Conservation (phyloP, 2,329 filamentous ascomycete species). For the Venturia nashicola region DNA sequence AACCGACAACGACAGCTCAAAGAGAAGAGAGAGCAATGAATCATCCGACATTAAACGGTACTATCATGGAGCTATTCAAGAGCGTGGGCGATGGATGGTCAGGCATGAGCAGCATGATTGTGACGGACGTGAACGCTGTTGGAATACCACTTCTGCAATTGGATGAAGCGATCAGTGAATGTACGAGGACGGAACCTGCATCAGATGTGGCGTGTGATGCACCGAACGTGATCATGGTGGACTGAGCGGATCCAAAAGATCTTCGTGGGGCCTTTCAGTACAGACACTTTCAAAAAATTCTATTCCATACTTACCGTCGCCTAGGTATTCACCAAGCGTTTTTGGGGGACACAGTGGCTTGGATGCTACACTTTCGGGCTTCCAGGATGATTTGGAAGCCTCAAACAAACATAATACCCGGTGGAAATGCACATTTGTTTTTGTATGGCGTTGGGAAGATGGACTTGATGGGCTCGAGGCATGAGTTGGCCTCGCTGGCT, state of each 20-base stretch:
- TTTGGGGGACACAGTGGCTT: neutral
- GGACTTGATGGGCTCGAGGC: neutral
- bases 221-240: neutral
- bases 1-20: slow-evolving; percentile 17
- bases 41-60: slow-evolving; percentile 19
- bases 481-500: neutral
- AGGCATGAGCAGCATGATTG: slow-evolving; percentile 25
- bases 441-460: slow-evolving; percentile 1
- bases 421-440: slow-evolving; percentile 1
- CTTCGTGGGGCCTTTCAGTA: neutral
- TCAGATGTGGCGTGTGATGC: neutral
- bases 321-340: neutral
- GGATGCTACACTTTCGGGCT: neutral
- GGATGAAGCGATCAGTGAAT: slow-evolving; percentile 25
- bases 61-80: slow-evolving; percentile 22
- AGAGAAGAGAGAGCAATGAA: slow-evolving; percentile 19
- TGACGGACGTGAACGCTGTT: slow-evolving; percentile 24
- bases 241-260: neutral
- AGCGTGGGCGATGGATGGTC: slow-evolving; percentile 22
- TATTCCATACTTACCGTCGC: neutral
- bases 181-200: neutral
- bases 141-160: slow-evolving; percentile 24
- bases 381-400: neutral
- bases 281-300: too few relatives aligned
- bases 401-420: neutral